Base-by-base conservation (phyloP, 1,284 basidiomycete species). In the Cryptococcus wingfieldii region DNA sequence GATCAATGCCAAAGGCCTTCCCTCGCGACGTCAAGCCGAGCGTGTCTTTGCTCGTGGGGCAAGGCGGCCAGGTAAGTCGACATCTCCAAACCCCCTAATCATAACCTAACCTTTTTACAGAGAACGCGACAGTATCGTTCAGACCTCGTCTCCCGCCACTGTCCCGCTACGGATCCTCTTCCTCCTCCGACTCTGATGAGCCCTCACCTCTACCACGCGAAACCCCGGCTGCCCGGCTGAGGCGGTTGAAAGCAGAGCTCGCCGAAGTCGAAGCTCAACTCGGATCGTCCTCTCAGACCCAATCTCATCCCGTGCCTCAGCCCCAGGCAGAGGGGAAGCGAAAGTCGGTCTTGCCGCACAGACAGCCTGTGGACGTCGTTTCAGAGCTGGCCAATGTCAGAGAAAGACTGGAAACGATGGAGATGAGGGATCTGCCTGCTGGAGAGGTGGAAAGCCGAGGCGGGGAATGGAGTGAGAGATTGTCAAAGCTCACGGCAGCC, bases 401-500 rank as follows among this genome's bases (percentile, higher is more conserved):
- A 43, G 64, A 64, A 23, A 56, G 66, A 47, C 59, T 71, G 16
- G 67, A 7, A 19, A 58, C 9, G 49, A 53, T 50, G 51, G 46
- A 19, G 16, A 45, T 3, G 28, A 38, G 28, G 12, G 31, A 34
- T 49, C 47, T 34, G 38, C 47, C 53, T 12, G 19, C 27, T 28
- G 37, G 10, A 14, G 38, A 38, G 42, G 23, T 13, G 37, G 47
- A 7, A 28, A 47, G 34, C 19, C 19, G 53, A 28, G 39, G 61
- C 48, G 31, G 38, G 16, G 50, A 60, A 23, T 59, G 58, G 55
- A 52, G 51, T 25, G 31, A 53, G 38, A 55, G 57, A 51, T 43
- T 89, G 9, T 83, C 81, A 18, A 80, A n/a, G 80, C 80, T 54
- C 69, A 68, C 12, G 5, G 18, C 43, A 43, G 57, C 44, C 51